phyloP scores from a whole-genome alignment of 1,284 basidiomycete species.

The Rhodofomes roseus region DNA sequence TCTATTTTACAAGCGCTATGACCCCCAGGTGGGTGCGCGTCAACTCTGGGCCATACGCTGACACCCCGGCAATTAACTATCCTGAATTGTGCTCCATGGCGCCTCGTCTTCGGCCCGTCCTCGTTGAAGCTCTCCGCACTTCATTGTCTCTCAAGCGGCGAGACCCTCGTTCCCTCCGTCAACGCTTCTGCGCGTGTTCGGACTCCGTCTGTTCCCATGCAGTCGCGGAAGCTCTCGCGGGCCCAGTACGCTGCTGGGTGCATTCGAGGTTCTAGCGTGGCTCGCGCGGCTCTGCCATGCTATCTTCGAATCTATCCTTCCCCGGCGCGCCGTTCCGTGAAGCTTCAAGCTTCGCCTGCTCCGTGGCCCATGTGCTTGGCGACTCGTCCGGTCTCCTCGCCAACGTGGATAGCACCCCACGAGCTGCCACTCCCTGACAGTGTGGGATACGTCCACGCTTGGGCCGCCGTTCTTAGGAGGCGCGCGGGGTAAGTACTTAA shows the following conservation, averaged over 20 bases:
- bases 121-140: not conserved
- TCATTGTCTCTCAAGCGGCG: not conserved
- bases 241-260: not conserved
- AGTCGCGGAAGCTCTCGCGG: not conserved
- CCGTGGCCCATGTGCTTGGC: not conserved
- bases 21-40: not conserved
- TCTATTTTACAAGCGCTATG: not conserved
- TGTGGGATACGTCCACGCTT: not conserved
- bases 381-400: not conserved
- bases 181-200: not conserved
- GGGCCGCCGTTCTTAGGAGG: not conserved
- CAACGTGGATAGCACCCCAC: not conserved
- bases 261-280: not conserved
- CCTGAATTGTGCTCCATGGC: not conserved
- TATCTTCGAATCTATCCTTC: not conserved
- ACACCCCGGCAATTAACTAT: not conserved
- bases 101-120: not conserved
- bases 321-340: not conserved
- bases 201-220: not conserved
- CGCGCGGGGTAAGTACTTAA: not conserved
- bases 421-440: not conserved
- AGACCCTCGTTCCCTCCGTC: not conserved
- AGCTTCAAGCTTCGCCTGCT: not conserved
- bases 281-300: not conserved
- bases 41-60: not conserved